Percentiles rank a stretch among this genome's conserved stretches.
These are phyloP conservation scores for Lentinula sp. DNA, from an alignment of 768 basidiomycete species.

Conservation along the genomic window DNA sequence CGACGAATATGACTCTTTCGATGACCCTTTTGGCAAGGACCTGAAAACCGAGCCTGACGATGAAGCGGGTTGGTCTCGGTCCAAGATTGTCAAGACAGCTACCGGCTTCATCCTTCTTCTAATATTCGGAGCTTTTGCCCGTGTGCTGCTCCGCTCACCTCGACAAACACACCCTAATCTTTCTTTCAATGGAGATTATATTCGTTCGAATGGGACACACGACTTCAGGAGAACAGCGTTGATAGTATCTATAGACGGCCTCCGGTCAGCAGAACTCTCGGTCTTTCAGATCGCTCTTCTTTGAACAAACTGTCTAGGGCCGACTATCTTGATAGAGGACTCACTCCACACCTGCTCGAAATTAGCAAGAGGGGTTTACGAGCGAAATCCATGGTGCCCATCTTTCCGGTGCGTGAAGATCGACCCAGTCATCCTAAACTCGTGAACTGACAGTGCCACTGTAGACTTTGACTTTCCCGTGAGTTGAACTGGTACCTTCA, in stretches of 20 bases:
- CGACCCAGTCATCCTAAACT: neutral
- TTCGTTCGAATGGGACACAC: slow-evolving; percentile 78
- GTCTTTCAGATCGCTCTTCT: neutral
- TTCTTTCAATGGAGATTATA: slow-evolving; percentile 30
- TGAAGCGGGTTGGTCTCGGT: slow-evolving; percentile 26
- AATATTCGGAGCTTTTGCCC: slow-evolving; percentile 33
- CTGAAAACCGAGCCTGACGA: neutral
- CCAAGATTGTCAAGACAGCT: slow-evolving; percentile 31
- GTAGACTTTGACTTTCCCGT: slow-evolving; percentile 89
- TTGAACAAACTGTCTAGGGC: slow-evolving; percentile 42
- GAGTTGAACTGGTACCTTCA: slow-evolving; percentile 23
- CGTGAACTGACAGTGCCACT: neutral
- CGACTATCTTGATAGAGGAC: slow-evolving; percentile 79
- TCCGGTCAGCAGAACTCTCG: slow-evolving; percentile 42
- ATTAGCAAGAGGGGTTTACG: slow-evolving; percentile 80
- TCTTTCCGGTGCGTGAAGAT: slow-evolving; percentile 65
- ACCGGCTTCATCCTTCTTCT: slow-evolving; percentile 34
- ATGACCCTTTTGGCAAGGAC: neutral
- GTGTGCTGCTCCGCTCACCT: slow-evolving; percentile 23
- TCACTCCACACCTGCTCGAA: slow-evolving; percentile 78
- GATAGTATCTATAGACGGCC: slow-evolving; percentile 82
- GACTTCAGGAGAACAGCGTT: slow-evolving; percentile 76
- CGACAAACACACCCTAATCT: slow-evolving; percentile 20
- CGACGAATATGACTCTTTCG: neutral
- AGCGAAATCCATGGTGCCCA: slow-evolving; percentile 81